Evolutionary conservation across 192 early-diverging fungal genomes (phyloP), one percentile per base, ranked within the genome.

Genomic region (Backusella sp.): DNA sequence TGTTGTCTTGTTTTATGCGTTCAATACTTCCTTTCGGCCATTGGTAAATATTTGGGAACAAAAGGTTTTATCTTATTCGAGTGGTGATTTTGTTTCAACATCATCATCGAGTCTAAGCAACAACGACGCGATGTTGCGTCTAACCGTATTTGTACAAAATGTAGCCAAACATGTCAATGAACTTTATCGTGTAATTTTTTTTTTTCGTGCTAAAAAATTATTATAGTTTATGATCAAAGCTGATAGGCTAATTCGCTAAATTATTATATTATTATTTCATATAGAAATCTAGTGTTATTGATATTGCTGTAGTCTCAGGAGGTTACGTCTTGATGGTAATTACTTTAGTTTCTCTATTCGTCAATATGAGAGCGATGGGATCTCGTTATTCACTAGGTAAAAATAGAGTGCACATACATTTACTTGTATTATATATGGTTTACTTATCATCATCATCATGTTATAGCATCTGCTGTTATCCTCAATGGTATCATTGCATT

Each of bases 321-420:
- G 91, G 92, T 77, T 93, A 95, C 80, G 77, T 94, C 7, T 88
- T 97, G 78, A 94, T 94, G 80, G 85, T 90, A 66, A 86, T 89
- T 66, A 95, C 94, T 4, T 90, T 96, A 66, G 82, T 91, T 52
- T 87, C 91, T 75, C 84, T 95, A 6, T 95, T 94, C 66, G 77
- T 87, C 23, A 96, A 94, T 77, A 95, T 97, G 94, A 86, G 94
- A 67, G 88, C 89, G 41, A 87, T 95, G 72, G 94, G 94, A 35
- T 96, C 95, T 23, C 87, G 90, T 72, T 90, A 91, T 73, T 90
- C 92, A 3, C 84, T 96, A 17, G 90, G 83, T 73, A 76, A 68
- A 68, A 17, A 49, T 21, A 21, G n/a, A 12, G 21, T 76, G n/a
- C n/a, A n/a, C n/a, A 44, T 32, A 3, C 3, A n/a, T 21, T 36